Base-by-base conservation (phyloP, 2,329 filamentous ascomycete genomes). In the Colletotrichum scovillei region DNA sequence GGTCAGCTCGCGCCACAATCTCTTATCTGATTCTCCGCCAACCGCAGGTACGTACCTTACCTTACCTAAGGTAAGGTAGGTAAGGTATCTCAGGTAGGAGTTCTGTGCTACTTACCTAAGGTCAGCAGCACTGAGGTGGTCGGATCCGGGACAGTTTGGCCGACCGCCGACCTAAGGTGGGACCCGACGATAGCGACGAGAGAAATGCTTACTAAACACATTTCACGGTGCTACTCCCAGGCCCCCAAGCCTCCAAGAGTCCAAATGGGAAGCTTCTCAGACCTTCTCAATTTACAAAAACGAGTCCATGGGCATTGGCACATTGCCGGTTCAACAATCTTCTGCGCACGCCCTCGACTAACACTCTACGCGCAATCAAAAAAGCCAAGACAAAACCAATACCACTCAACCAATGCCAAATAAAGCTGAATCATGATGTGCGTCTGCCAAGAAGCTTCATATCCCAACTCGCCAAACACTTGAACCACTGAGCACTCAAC, bases 401-500 rank as follows among this genome's bases (percentile, higher is more conserved):
- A 46, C 26, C 30, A 28, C 42, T 42, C 42, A 30, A 22, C 12
- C 30, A 22, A 49, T n/a, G 7, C 59, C 59, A 56, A 32, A 62
- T 22, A 35, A 64, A 60, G 46, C 66, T 59, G 67, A 56, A 70
- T 56, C 57, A 52, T 63, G 69, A 67, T 63, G 69, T 14, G 64
- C 63, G 22, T 7, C 28, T 46, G 70, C 70, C 70, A 73, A 70
- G 66, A 62, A 35, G 55, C 55, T 55, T 56, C 53, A 35, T 19
- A 30, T 38, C 46, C 32, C 12, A 52, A 28, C 14, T n/a, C 32
- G 19, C 30, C n/a, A 16, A 6, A 35, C 30, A 42, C 38, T 42
- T 42, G 19, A 49, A 11, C 19, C 19, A 22, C 19, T n/a, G 32
- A 49, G 42, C 19, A n/a, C 42, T 49, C 42, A 22, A 49, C 42